Conservation (phyloP, 2,329 filamentous ascomycete species). For the Sporothrix euskadiensis region DNA sequence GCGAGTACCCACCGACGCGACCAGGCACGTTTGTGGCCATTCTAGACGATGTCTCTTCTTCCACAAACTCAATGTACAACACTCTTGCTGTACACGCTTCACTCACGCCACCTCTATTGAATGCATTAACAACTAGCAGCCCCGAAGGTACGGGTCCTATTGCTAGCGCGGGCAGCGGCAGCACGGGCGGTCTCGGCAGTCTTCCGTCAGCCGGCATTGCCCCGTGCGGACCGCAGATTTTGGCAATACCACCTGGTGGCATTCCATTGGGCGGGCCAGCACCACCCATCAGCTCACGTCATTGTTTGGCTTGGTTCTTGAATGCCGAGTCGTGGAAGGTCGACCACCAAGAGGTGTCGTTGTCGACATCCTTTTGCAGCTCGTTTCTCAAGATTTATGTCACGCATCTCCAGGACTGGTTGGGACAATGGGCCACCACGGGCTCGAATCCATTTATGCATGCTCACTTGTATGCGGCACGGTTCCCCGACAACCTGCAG, state of each 20-base stretch:
- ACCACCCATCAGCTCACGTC: background rate
- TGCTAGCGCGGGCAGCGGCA: background rate
- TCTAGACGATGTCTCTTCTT: background rate
- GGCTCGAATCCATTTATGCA: slow-evolving; percentile 41
- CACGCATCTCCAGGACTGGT: slow-evolving; percentile 34
- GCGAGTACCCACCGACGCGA: slow-evolving; percentile 34
- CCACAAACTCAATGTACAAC: background rate
- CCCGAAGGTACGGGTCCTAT: background rate
- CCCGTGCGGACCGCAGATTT: background rate
- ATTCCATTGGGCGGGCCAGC: background rate
- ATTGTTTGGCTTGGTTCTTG: slow-evolving; percentile 32
- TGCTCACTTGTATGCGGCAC: slow-evolving; percentile 35
- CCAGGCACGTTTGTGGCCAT: slow-evolving; percentile 11
- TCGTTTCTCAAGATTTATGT: slow-evolving; percentile 29
- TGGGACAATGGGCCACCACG: slow-evolving; percentile 36
- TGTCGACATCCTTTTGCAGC: background rate
- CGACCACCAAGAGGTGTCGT: slow-evolving; percentile 21
- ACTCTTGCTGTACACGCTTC: background rate
- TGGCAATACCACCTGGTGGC: background rate
- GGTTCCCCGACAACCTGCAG: slow-evolving; percentile 37
- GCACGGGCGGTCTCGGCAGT: background rate
- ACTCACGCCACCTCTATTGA: background rate
- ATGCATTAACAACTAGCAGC: background rate
- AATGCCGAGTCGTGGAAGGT: slow-evolving; percentile 32
- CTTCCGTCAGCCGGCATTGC: background rate